A percentile compares a stretch with the other conserved stretches of the same genome.
Conservation (phyloP, 2,329 filamentous ascomycete species). For the Paramyrothecium sp. region DNA sequence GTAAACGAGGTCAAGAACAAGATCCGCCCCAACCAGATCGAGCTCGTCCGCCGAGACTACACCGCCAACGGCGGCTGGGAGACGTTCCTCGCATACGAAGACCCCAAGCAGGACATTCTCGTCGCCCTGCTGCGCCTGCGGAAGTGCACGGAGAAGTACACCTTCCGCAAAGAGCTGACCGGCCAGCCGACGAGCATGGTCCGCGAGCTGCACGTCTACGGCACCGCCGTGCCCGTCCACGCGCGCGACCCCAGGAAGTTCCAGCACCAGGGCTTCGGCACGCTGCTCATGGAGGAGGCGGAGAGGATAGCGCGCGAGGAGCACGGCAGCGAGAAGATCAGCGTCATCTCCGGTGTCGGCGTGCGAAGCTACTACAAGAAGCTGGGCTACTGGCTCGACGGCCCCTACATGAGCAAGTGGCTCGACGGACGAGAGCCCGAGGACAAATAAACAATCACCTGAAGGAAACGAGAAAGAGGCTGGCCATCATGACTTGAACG, state of each 20-base stretch:
- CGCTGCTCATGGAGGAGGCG: slow-evolving; percentile 94
- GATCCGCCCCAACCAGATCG: slow-evolving; percentile 92
- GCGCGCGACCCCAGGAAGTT: slow-evolving; percentile 94
- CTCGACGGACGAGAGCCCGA: slow-evolving; percentile 42
- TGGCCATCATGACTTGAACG: too few species aligned
- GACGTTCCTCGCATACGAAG: slow-evolving; percentile 96
- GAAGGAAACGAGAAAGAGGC: too few species aligned
- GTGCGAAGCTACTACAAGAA: slow-evolving; percentile 94
- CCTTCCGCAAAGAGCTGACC: slow-evolving; percentile 83
- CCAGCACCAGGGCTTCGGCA: slow-evolving; percentile 97
- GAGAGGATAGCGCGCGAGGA: slow-evolving; percentile 93
- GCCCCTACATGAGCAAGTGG: slow-evolving; percentile 77
- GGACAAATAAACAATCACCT: too few species aligned
- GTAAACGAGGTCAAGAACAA: slow-evolving; percentile 99
- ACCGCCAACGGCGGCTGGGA: slow-evolving; percentile 96
- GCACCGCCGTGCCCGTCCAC: slow-evolving; percentile 95
- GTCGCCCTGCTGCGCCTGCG: slow-evolving; percentile 86
- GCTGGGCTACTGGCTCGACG: slow-evolving; percentile 90
- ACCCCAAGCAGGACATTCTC: slow-evolving; percentile 96
- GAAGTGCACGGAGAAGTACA: slow-evolving; percentile 89
- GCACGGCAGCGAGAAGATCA: slow-evolving; percentile 91
- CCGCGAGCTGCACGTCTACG: slow-evolving; percentile 93
- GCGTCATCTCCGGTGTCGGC: slow-evolving; percentile 96
- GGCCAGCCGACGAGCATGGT: slow-evolving; percentile 90
- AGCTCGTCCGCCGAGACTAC: slow-evolving; percentile 92